These are phyloP conservation scores for Apiospora saccharicola DNA, from an alignment of 2,329 filamentous ascomycete genomes.

Conservation along the genomic window DNA sequence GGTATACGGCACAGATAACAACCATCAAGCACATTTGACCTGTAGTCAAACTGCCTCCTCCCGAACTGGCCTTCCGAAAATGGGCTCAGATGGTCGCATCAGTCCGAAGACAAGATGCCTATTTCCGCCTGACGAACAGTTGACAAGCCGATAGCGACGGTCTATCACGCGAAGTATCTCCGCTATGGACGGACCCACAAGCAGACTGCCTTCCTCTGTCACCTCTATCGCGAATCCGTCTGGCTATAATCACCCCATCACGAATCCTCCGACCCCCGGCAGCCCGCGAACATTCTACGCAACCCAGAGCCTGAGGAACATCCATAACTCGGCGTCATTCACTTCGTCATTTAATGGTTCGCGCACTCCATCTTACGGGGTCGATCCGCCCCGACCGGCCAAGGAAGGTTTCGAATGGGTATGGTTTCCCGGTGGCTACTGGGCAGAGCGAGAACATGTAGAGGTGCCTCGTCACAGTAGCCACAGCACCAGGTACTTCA, in stretches of 20 bases:
- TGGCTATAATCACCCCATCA: not conserved
- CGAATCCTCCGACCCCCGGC: constrained; percentile 27
- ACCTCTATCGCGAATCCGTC: constrained; percentile 30
- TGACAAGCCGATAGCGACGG: constrained; percentile 35
- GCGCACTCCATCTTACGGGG: constrained; percentile 33
- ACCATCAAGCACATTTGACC: not conserved
- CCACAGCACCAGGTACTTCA: constrained; percentile 46
- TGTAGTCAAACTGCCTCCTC: not conserved
- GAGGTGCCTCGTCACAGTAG: constrained; percentile 39
- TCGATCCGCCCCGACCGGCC: constrained; percentile 64
- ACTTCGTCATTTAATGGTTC: constrained; percentile 29
- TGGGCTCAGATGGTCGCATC: constrained; percentile 28
- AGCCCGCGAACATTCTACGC: constrained; percentile 21
- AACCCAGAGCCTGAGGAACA: constrained; percentile 26
- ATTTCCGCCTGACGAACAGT: constrained; percentile 29
- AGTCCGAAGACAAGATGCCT: constrained; percentile 34
- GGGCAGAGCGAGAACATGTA: constrained; percentile 63
- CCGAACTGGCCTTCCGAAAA: not conserved
- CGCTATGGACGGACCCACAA: constrained; percentile 39
- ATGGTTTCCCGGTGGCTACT: constrained; percentile 69
- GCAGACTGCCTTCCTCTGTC: constrained; percentile 32
- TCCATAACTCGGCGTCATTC: constrained; percentile 9
- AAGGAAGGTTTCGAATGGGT: constrained; percentile 66
- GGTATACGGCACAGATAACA: not conserved
- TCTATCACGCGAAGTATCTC: constrained; percentile 34